Percentiles rank a stretch among this genome's conserved stretches.
These are phyloP conservation scores for Solanum bulbocastanum DNA, from an alignment of 257 asterid genomes.

Conservation along the genomic window DNA sequence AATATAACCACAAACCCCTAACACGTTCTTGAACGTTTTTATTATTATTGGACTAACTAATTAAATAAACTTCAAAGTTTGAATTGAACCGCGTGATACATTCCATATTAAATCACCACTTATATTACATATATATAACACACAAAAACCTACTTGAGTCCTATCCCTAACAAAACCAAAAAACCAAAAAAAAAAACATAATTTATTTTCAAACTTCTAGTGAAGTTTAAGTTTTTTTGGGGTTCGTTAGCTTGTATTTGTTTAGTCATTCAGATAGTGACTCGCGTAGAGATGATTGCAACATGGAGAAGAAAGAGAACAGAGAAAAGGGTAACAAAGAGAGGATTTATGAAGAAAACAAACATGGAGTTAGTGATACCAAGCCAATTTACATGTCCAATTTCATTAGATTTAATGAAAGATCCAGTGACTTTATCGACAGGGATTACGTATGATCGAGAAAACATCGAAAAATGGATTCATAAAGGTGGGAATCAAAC, in stretches of 20 bases:
- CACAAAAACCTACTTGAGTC: background rate
- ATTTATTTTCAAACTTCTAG: background rate
- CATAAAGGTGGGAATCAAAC: conserved; percentile 27
- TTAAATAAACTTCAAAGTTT: background rate
- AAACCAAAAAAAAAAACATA: background rate
- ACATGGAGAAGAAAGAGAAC: conserved; percentile 23
- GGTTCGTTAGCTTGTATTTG: background rate
- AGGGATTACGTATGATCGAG: conserved; percentile 50
- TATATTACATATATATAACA: background rate
- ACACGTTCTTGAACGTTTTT: background rate
- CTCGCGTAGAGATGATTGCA: conserved; percentile 5
- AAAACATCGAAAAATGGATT: conserved; percentile 45
- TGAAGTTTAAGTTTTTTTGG: background rate
- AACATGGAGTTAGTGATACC: conserved; percentile 19
- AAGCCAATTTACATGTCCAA: conserved; percentile 25
- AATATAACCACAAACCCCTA: background rate
- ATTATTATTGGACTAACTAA: background rate
- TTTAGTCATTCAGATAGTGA: background rate
- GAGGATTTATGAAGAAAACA: background rate
- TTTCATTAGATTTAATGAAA: conserved; percentile 35
- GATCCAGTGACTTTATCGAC: conserved; percentile 60
- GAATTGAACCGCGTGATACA: background rate
- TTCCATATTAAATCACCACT: background rate
- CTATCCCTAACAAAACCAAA: background rate
- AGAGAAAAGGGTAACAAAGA: conserved; percentile 2